Conservation (phyloP, 148 eudicot species). For the Fagopyrum homotropicum region DNA sequence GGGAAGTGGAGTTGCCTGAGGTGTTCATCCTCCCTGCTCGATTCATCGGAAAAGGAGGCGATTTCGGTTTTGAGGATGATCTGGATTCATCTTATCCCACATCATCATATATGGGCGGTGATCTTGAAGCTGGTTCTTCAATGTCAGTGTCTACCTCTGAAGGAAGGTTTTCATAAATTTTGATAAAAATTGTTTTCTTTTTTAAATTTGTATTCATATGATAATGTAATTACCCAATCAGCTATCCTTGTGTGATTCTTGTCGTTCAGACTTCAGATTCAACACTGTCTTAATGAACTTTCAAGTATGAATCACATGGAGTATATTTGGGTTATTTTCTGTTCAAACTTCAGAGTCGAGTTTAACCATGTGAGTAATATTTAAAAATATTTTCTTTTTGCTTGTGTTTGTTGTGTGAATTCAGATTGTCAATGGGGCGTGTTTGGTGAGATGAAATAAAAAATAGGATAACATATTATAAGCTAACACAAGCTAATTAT, state of each 20-base stretch:
- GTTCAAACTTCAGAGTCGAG: neutral
- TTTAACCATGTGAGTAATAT: neutral
- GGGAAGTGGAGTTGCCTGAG: conserved; percentile 53
- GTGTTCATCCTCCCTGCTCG: conserved; percentile 35
- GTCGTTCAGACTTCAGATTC: neutral
- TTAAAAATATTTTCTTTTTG: too few relatives aligned
- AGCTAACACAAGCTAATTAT: neutral
- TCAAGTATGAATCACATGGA: neutral
- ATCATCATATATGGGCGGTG: conserved; percentile 28
- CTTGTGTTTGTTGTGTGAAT: too few relatives aligned
- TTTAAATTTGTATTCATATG: neutral
- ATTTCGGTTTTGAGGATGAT: conserved; percentile 33
- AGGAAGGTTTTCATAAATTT: neutral
- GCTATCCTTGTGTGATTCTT: neutral
- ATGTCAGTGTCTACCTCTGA: conserved; percentile 28
- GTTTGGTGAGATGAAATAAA: too few relatives aligned
- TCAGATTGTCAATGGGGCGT: too few relatives aligned
- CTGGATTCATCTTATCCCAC: conserved; percentile 41
- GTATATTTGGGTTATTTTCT: neutral
- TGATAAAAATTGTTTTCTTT: neutral
- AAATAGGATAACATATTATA: neutral
- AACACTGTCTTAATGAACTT: neutral
- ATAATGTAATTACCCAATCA: neutral
- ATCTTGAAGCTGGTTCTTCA: conserved; percentile 41
- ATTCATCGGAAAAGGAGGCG: conserved; percentile 25